Percentiles rank a stretch among this genome's conserved stretches.
These are phyloP conservation scores for Aspergillus egyptiacus DNA, from an alignment of 495 filamentous ascomycete genomes.

Conservation along the genomic window DNA sequence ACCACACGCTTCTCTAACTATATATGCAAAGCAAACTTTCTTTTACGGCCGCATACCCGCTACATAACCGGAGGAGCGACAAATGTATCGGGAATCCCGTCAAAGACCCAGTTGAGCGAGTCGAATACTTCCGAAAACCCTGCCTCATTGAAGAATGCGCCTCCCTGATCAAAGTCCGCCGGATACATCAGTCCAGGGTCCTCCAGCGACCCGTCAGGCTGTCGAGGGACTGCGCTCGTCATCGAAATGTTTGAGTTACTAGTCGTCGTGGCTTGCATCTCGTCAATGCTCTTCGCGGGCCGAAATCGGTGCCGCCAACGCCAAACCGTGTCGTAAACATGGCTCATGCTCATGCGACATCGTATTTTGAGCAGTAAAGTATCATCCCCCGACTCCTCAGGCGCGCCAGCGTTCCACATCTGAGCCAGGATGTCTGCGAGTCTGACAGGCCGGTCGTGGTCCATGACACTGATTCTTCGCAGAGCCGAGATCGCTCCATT, in stretches of 20 bases:
- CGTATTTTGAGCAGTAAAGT: conserved; percentile 40
- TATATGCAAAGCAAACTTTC: neutral
- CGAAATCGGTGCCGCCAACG: conserved; percentile 44
- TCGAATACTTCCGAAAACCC: conserved; percentile 46
- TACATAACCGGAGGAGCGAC: conserved; percentile 38
- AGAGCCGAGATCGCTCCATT: conserved; percentile 71
- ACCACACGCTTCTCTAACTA: neutral
- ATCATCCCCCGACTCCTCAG: conserved; percentile 33
- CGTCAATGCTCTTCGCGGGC: conserved; percentile 37
- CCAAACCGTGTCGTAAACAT: conserved; percentile 47
- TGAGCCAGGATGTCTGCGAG: conserved; percentile 43
- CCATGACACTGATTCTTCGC: conserved; percentile 69
- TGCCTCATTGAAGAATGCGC: conserved; percentile 39
- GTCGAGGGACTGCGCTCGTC: conserved; percentile 21
- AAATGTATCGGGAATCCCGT: conserved; percentile 41
- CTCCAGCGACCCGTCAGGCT: conserved; percentile 27
- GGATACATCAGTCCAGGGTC: conserved; percentile 31
- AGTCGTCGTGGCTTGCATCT: conserved; percentile 29
- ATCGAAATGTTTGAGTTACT: conserved; percentile 30
- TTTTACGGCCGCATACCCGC: neutral
- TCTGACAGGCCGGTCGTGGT: conserved; percentile 73
- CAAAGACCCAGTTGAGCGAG: conserved; percentile 46
- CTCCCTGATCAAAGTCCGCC: conserved; percentile 37
- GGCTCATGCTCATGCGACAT: conserved; percentile 48
- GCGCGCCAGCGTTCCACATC: conserved; percentile 43